phyloP scores from a whole-genome alignment of 495 filamentous ascomycete species.

The Chaetomidium leptoderma region DNA sequence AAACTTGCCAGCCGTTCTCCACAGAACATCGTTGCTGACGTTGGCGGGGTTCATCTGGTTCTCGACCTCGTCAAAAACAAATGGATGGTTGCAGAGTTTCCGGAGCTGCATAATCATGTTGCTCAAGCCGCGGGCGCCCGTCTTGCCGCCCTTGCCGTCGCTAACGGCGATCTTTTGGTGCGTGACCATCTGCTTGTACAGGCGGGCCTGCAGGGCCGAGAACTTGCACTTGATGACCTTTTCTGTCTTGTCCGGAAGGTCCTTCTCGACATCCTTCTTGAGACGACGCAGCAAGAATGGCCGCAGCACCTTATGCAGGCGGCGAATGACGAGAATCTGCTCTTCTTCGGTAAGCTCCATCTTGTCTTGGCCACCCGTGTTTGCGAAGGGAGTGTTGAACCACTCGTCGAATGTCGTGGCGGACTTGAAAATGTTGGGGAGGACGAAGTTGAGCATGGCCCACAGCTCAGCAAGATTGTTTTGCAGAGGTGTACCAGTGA shows the following conservation, averaged over 20 bases:
- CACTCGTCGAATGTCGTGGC: conserved; percentile 99
- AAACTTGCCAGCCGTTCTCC: conserved; percentile 96
- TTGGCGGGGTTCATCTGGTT: conserved; percentile 93
- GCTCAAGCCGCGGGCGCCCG: conserved; percentile 88
- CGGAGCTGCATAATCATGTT: conserved; percentile 99
- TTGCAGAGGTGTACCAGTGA: conserved; percentile 94
- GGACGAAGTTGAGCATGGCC: conserved; percentile 95
- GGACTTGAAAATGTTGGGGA: conserved; percentile 98
- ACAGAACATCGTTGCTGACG: conserved; percentile 84
- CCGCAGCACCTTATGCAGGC: conserved; percentile 94
- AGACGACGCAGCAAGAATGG: conserved; percentile 97
- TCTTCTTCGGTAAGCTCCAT: conserved; percentile 99
- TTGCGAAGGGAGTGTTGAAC: conserved; percentile 99
- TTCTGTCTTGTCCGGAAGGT: conserved; percentile 96
- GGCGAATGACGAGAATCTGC: conserved; percentile 94
- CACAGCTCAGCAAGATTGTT: conserved; percentile 96
- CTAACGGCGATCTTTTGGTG: conserved; percentile 91
- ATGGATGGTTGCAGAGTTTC: conserved; percentile 98
- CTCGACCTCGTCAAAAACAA: conserved; percentile 96
- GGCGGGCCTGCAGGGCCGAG: conserved; percentile 84
- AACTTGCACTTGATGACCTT: conserved; percentile 99
- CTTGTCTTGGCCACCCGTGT: conserved; percentile 94
- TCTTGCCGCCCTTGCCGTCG: conserved; percentile 94
- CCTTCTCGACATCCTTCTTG: conserved; percentile 99
- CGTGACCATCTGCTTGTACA: conserved; percentile 94